Evolutionary conservation across 257 asterid genomes (phyloP).

Genomic region (Gentiana dahurica): DNA sequence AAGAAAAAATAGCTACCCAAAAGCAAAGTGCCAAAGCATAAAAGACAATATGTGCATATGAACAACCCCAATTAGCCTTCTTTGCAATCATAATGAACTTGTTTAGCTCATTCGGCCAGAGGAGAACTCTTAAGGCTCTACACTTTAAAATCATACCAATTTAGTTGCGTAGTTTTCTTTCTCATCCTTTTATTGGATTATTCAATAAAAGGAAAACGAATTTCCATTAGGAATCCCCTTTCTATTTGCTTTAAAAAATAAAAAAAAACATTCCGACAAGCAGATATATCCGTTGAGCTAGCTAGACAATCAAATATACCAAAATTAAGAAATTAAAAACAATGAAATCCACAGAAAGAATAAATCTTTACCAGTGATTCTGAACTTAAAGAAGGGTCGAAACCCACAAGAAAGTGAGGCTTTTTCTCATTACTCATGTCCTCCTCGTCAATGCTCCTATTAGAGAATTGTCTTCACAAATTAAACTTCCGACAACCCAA

Average conservation of each 20-base stretch:
- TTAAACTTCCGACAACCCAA: too few species aligned
- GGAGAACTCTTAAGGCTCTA: too few species aligned
- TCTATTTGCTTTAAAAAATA: background rate
- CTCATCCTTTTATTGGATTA: background rate
- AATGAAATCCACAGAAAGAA: background rate
- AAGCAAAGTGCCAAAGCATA: too few species aligned
- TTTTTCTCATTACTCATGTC: constrained; percentile 38
- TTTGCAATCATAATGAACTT: background rate
- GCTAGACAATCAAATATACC: background rate
- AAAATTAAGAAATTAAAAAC: background rate
- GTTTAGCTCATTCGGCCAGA: too few species aligned
- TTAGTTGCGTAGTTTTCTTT: background rate
- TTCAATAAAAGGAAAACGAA: background rate
- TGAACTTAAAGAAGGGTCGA: constrained; percentile 55
- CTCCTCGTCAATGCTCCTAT: constrained; percentile 8
- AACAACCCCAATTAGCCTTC: background rate
- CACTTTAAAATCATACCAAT: background rate
- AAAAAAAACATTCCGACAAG: background rate
- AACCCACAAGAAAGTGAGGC: constrained; percentile 71
- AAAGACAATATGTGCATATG: background rate
- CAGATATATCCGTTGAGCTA: background rate
- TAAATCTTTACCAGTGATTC: constrained; percentile 44
- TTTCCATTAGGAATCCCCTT: background rate
- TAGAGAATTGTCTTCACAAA: too few species aligned
- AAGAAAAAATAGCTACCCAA: too few species aligned